Conservation (phyloP, 2,329 filamentous ascomycete genomes). For the Arthrobotrys sinensis region DNA sequence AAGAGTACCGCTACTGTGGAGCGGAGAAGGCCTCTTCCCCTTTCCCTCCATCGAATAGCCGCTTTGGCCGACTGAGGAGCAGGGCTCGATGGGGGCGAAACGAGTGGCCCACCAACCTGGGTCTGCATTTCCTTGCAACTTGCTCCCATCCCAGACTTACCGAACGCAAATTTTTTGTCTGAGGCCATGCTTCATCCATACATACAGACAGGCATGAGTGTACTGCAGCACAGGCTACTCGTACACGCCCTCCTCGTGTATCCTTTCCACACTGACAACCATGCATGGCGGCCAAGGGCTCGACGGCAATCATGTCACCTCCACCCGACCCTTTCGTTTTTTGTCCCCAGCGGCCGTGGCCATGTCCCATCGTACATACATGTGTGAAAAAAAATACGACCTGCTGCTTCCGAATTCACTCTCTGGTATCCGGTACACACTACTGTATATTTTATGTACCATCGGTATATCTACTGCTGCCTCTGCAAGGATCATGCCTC, state of each 20-base stretch:
- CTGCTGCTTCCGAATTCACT: no score
- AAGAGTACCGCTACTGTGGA: constrained; percentile 13
- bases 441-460: background rate
- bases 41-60: constrained; percentile 29
- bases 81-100: constrained; percentile 18
- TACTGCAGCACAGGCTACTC: background rate
- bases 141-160: background rate
- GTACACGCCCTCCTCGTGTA: background rate
- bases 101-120: constrained; percentile 57
- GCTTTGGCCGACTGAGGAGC: constrained; percentile 8
- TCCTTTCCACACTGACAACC: constrained; percentile 8
- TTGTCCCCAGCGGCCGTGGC: background rate
- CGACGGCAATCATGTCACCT: constrained; percentile 27
- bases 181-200: background rate
- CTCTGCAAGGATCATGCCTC: constrained; percentile 16
- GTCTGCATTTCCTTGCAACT: constrained; percentile 31
- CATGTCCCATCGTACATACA: no score
- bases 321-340: background rate
- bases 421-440: no score
- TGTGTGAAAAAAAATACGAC: no score
- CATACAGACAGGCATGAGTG: no score
- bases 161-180: background rate
- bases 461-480: background rate
- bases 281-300: constrained; percentile 21
- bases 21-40: constrained; percentile 2